Base-by-base conservation (phyloP, 495 filamentous ascomycete species). In the Xylaria nigripes region DNA sequence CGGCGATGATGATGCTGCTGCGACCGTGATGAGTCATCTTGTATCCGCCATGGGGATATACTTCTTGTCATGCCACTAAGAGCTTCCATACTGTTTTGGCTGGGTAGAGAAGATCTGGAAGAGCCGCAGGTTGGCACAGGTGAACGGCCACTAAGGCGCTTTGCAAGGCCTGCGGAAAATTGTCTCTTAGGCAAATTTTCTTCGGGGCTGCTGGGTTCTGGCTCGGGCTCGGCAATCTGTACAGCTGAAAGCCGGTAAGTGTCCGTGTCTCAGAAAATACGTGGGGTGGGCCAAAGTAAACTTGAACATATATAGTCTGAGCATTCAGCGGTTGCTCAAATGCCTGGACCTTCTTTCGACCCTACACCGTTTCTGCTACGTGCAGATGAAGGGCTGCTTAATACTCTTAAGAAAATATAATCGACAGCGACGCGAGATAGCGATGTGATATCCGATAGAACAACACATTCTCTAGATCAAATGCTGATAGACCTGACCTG, bases 181-280 rank as follows among this genome's bases (percentile, higher is more conserved):
- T 77, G 73, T 57, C 70, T 75, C 50, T 68, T 74, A n/a, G 60
- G 60, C 18, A 59, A 63, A 32, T 49, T 42, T 32, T 76, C 75
- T 22, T 77, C 73, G n/a, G 53, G 48, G 29, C 59, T 53, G 38
- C 49, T 40, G 9, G 58, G 54, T 15, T 58, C 60, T 38, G 61
- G 58, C 48, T 71, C 68, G 19, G 73, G 73, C 59, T 76, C 75
- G 30, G 73, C 72, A 47, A 77, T 76, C 38, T 76, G 72, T 27
- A 76, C 75, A 45, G 72, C 75, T 77, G 50, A 44, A 22, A 50
- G 41, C 15, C 3, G 38, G 46, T 55, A 25, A 55, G 53, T 19
- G n/a, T 48, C 45, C 8, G 42, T 24, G 18, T 50, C 46, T 54
- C 23, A 38, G 50, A 40, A 41, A 34, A 36, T 18, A 30, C 12